These are phyloP conservation scores for Oxytropis ochrocephala DNA, from an alignment of 306 rosid genomes.

Conservation along the genomic window DNA sequence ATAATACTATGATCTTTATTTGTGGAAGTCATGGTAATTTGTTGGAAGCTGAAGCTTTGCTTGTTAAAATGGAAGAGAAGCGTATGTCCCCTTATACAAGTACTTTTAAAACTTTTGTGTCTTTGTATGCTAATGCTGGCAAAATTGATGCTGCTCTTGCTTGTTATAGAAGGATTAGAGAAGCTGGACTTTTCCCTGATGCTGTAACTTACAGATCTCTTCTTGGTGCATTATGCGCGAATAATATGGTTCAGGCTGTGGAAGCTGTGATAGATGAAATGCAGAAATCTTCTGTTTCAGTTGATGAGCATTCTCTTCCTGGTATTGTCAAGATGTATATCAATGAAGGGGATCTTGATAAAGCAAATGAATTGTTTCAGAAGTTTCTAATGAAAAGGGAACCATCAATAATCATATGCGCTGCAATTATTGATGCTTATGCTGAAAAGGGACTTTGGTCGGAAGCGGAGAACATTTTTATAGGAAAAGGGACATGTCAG, in stretches of 20 bases:
- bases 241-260: conserved; percentile 60
- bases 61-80: conserved; percentile 75
- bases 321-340: conserved; percentile 70
- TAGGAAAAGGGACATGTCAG: conserved; percentile 38
- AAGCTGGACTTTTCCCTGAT: conserved; percentile 73
- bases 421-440: conserved; percentile 67
- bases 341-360: conserved; percentile 46
- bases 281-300: conserved; percentile 39
- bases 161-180: conserved; percentile 57
- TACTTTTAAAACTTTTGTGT: conserved; percentile 71
- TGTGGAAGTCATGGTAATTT: conserved; percentile 82
- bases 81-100: conserved; percentile 67
- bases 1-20: conserved; percentile 75
- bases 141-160: conserved; percentile 54
- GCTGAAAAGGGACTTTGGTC: conserved; percentile 80
- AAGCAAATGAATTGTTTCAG: conserved; percentile 43
- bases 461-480: conserved; percentile 67
- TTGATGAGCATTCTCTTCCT: conserved; percentile 67
- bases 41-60: conserved; percentile 75
- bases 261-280: conserved; percentile 62
- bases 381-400: conserved; percentile 36
- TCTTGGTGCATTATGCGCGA: conserved; percentile 51
- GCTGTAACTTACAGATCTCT: conserved; percentile 67
- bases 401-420: conserved; percentile 43
- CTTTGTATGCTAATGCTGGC: conserved; percentile 67